phyloP scores from a whole-genome alignment of 768 basidiomycete genomes.

The Mycena galericulata region DNA sequence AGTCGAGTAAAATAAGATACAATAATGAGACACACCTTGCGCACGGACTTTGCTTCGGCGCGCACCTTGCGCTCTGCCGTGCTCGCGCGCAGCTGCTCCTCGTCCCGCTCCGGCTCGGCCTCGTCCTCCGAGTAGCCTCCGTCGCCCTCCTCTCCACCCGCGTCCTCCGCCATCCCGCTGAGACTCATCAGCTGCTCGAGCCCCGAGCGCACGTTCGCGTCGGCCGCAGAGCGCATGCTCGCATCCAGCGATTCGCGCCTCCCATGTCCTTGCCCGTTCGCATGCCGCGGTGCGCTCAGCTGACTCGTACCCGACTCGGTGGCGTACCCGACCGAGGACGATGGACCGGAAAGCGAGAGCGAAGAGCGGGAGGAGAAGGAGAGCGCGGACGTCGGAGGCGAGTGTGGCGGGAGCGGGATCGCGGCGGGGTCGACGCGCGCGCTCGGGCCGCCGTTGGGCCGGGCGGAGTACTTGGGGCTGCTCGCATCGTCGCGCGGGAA shows the following conservation, averaged over 20 bases:
- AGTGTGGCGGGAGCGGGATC: conserved; percentile 74
- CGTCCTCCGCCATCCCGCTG: conserved; percentile 46
- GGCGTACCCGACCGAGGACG: conserved; percentile 57
- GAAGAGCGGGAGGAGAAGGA: conserved; percentile 87
- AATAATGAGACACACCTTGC: conserved; percentile 72
- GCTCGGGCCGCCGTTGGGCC: conserved; percentile 35
- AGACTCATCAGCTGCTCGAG: conserved; percentile 57
- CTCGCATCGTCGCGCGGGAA: conserved; percentile 43
- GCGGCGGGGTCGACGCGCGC: conserved; percentile 65
- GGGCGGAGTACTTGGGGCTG: conserved; percentile 39
- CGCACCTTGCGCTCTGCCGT: conserved; percentile 59
- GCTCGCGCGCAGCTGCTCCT: conserved; percentile 44
- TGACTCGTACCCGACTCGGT: conserved; percentile 53
- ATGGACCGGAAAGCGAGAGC: conserved; percentile 62
- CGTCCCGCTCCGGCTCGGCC: conserved; percentile 41
- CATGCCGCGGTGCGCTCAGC: conserved; percentile 41
- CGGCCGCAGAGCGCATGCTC: conserved; percentile 26
- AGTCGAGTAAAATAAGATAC: conserved; percentile 1
- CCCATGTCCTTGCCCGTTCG: no score
- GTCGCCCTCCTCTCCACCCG: conserved; percentile 49
- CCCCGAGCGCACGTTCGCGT: conserved; percentile 48
- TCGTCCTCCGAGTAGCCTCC: conserved; percentile 39
- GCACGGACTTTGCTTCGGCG: conserved; percentile 85
- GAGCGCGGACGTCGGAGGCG: conserved; percentile 76
- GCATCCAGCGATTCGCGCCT: no score